These are phyloP conservation scores for Thalassiosira oceanica DNA, from an alignment of 352 stramenopile genomes.

Conservation along the genomic window DNA sequence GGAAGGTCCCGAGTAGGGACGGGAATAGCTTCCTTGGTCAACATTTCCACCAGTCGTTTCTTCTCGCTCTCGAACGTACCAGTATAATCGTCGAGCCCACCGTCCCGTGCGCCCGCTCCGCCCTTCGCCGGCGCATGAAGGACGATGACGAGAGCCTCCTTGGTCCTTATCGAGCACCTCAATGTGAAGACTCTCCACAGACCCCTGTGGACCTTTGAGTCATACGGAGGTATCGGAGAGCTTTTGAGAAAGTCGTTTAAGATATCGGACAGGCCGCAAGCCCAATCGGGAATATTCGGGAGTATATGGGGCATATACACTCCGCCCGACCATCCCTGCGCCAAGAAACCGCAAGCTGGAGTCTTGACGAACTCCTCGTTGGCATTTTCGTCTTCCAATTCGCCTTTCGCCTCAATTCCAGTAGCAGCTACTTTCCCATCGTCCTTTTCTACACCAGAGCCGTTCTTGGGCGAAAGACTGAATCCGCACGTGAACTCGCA, in stretches of 20 bases:
- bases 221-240: slow-evolving; percentile 59
- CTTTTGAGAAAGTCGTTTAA: slow-evolving; percentile 62
- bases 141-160: slow-evolving; percentile 70
- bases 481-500: slow-evolving; percentile 94
- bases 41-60: slow-evolving; percentile 50
- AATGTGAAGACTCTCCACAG: slow-evolving; percentile 69
- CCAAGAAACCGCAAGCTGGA: slow-evolving; percentile 65
- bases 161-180: slow-evolving; percentile 54
- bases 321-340: slow-evolving; percentile 63
- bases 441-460: slow-evolving; percentile 4
- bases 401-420: neutral
- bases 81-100: slow-evolving; percentile 46
- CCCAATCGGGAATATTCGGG: slow-evolving; percentile 68
- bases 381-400: neutral
- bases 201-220: slow-evolving; percentile 59
- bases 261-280: slow-evolving; percentile 62
- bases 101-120: slow-evolving; percentile 41
- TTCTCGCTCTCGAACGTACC: slow-evolving; percentile 66
- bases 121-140: slow-evolving; percentile 59
- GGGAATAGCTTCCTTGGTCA: slow-evolving; percentile 41
- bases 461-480: slow-evolving; percentile 9
- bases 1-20: slow-evolving; percentile 34
- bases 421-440: slow-evolving; percentile 10
- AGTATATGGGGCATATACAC: slow-evolving; percentile 57
- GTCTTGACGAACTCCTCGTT: slow-evolving; percentile 23